Evolutionary conservation across 179 eudicot species (phyloP), one percentile per base, ranked within the genome.

Genomic region (Kewa caespitosa): DNA sequence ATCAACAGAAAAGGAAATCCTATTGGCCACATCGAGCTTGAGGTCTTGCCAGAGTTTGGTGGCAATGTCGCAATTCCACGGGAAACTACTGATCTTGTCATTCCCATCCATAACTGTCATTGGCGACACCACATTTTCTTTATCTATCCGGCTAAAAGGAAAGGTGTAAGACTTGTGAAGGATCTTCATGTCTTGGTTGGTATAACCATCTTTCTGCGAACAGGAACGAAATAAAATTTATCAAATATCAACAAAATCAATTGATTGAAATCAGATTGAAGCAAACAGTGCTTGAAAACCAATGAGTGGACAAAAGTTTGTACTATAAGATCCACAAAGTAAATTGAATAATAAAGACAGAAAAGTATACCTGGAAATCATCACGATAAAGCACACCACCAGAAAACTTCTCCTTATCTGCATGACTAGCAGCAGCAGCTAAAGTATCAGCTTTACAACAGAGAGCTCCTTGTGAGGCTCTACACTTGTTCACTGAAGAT

Each of bases 1-100:
- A 27, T 76, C 83, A 28, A 83, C 6, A 38, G 81, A 76, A 30
- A 76, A 59, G 33, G 81, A 79, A 64, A 74, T 76, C 15, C 48
- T 31, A 28, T 55, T 68, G 27, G 32, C 75, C 23, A 46, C 14
- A 23, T 70, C 76, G 0, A 25, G 67, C 55, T 27, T 63, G 57
- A 37, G 38, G 27, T 52, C 64, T 20, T 28, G 72, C 14, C 62
- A 28, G 38, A 55, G 36, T 41, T 70, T 65, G n/a, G 77, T 42
- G 28, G 66, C 10, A 22, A 54, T 27, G 14, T 74, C 63, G n/a
- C 62, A n/a, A 22, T 38, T 42, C 62, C 20, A 23, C 15, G 65
- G 61, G 41, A 46, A 32, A 38, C 37, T 39, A 46, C 27, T 27
- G 42, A 46, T 30, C 63, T 54, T 64, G 78, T 27, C 43, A 50